A percentile compares a stretch with the other conserved stretches of the same genome.
phyloP scores from a whole-genome alignment of 1,139 yeast genomes.

The Kodamaea sp. region DNA sequence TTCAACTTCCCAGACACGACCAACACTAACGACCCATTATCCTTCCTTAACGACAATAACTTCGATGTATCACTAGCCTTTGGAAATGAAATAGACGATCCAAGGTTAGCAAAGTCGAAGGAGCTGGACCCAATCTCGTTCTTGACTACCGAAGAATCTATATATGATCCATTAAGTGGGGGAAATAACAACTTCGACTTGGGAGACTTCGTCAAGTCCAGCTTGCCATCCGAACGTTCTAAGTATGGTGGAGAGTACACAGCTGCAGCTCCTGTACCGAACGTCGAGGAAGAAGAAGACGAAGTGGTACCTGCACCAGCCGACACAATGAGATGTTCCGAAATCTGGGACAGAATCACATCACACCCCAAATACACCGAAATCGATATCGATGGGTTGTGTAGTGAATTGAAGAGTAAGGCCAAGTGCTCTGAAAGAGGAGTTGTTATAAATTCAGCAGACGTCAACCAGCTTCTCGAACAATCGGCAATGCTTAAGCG shows the following conservation, averaged over 20 bases:
- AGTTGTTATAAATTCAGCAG: constrained; percentile 78
- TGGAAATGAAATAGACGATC: constrained; percentile 16
- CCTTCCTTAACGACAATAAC: constrained; percentile 47
- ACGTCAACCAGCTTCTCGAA: constrained; percentile 67
- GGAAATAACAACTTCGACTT: constrained; percentile 33
- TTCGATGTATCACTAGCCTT: constrained; percentile 56
- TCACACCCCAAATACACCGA: constrained; percentile 93
- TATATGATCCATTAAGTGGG: constrained; percentile 59
- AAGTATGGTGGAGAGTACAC: constrained; percentile 2
- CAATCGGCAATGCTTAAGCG: constrained; percentile 30
- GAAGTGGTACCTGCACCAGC: constrained; percentile 58
- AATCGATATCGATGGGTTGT: constrained; percentile 89
- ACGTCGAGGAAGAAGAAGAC: constrained; percentile 16
- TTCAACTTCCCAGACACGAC: constrained; percentile 10
- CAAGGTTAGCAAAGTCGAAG: constrained; percentile 11
- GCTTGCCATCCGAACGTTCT: constrained; percentile 6
- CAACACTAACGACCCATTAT: constrained; percentile 37
- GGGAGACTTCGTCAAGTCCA: constrained; percentile 38
- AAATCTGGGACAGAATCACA: constrained; percentile 94
- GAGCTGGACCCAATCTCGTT: constrained; percentile 36
- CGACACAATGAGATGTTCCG: constrained; percentile 70
- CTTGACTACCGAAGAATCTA: constrained; percentile 63
- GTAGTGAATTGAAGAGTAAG: constrained; percentile 82
- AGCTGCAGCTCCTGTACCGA: constrained; percentile 1
- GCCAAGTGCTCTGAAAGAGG: constrained; percentile 97